Conservation (phyloP, 495 filamentous ascomycete genomes). For the Penicillium egyptiacum region DNA sequence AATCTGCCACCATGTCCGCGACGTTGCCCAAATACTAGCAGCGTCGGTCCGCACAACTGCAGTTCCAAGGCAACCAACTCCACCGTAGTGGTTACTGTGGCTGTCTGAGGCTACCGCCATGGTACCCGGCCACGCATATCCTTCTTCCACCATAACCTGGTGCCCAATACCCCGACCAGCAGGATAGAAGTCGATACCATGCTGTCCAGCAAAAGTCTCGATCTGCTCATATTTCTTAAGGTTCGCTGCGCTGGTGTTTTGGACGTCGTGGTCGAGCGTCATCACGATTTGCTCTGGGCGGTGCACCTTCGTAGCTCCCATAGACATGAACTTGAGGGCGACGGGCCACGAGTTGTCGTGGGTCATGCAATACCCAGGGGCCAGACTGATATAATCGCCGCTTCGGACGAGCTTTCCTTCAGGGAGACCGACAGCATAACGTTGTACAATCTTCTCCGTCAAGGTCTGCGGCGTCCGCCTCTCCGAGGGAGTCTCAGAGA, state of each 20-base stretch:
- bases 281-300: slow-evolving; percentile 77
- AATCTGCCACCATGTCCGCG: slow-evolving; percentile 84
- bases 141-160: slow-evolving; percentile 88
- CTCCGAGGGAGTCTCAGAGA: background rate
- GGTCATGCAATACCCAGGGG: slow-evolving; percentile 77
- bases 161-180: slow-evolving; percentile 84
- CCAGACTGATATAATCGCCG: slow-evolving; percentile 82
- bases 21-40: slow-evolving; percentile 83
- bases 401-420: slow-evolving; percentile 68
- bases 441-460: slow-evolving; percentile 90
- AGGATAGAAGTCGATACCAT: slow-evolving; percentile 82
- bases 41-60: slow-evolving; percentile 87
- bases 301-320: slow-evolving; percentile 76
- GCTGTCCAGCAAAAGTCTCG: slow-evolving; percentile 78
- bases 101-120: slow-evolving; percentile 79
- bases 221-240: slow-evolving; percentile 83
- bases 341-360: slow-evolving; percentile 95
- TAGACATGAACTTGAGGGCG: slow-evolving; percentile 80
- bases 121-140: slow-evolving; percentile 80
- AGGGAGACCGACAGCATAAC: slow-evolving; percentile 68
- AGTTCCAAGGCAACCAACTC: slow-evolving; percentile 43
- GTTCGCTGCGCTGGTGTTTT: slow-evolving; percentile 81
- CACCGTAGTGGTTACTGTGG: slow-evolving; percentile 62
- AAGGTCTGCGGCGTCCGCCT: slow-evolving; percentile 61
- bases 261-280: slow-evolving; percentile 92